Percentiles rank a stretch among this genome's conserved stretches.
phyloP scores from a whole-genome alignment of 2,329 filamentous ascomycete species.

The Aspergillus fructus region DNA sequence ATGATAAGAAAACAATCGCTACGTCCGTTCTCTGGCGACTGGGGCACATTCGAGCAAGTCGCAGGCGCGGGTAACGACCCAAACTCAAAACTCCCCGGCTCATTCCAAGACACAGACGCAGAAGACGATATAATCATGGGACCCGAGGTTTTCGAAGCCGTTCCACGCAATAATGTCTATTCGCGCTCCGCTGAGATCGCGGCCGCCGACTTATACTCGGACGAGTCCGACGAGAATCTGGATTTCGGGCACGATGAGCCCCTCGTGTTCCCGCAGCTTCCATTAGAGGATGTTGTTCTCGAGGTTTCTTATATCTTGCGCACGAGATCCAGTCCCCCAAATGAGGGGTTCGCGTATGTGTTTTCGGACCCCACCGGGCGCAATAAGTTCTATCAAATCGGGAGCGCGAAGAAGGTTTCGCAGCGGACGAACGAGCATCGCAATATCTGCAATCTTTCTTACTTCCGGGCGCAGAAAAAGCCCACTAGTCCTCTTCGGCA shows the following conservation, averaged over 20 bases:
- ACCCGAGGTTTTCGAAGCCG: neutral
- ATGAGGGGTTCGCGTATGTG: slow-evolving; percentile 12
- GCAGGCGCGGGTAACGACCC: neutral
- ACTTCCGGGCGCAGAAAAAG: neutral
- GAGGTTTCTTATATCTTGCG: slow-evolving; percentile 7
- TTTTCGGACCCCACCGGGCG: slow-evolving; percentile 10
- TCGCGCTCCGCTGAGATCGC: slow-evolving; percentile 1
- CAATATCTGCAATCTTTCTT: slow-evolving; percentile 7
- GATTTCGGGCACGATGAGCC: slow-evolving; percentile 5
- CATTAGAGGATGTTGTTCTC: slow-evolving; percentile 9
- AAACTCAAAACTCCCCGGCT: slow-evolving; percentile 6
- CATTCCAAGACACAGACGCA: slow-evolving; percentile 5
- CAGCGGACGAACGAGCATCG: slow-evolving; percentile 9
- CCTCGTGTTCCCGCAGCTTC: slow-evolving; percentile 6
- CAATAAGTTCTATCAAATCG: slow-evolving; percentile 14
- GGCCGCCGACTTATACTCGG: slow-evolving; percentile 8
- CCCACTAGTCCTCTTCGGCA: slow-evolving; percentile 5
- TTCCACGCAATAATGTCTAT: neutral
- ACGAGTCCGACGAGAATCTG: slow-evolving; percentile 6
- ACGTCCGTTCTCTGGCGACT: slow-evolving; percentile 5
- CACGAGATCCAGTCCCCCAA: slow-evolving; percentile 5
- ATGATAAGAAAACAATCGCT: slow-evolving; percentile 12
- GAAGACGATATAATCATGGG: neutral
- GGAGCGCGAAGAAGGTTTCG: slow-evolving; percentile 10
- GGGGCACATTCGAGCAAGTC: neutral